These are phyloP conservation scores for Protomyces gravidus DNA, from an alignment of 1,139 yeast species.

Conservation along the genomic window DNA sequence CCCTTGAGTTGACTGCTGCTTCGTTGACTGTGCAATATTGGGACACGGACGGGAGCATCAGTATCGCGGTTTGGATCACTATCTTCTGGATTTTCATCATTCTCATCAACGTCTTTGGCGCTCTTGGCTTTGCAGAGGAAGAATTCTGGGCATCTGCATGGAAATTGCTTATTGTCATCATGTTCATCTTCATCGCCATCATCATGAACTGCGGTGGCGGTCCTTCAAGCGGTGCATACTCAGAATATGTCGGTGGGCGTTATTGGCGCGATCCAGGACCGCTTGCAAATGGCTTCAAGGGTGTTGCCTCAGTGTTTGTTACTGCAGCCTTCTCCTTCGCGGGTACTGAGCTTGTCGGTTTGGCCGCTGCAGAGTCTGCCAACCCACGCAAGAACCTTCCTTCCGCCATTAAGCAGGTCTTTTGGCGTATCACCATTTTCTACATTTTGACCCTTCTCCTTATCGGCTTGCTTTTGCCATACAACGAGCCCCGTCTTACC, in stretches of 20 bases:
- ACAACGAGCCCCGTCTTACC: conserved; percentile 50
- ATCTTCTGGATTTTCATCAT: conserved; percentile 59
- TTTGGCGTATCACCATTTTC: conserved; percentile 65
- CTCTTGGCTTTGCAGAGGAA: conserved; percentile 69
- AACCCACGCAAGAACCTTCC: conserved; percentile 69
- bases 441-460: conserved; percentile 57
- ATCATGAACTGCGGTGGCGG: conserved; percentile 66
- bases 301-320: conserved; percentile 76
- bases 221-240: conserved; percentile 42
- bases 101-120: conserved; percentile 61
- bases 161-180: conserved; percentile 59
- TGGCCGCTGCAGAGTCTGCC: conserved; percentile 79
- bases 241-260: conserved; percentile 58
- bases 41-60: conserved; percentile 49
- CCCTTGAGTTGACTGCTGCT: conserved; percentile 73
- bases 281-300: conserved; percentile 65
- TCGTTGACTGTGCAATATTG: conserved; percentile 65
- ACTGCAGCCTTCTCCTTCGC: conserved; percentile 86
- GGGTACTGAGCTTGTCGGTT: conserved; percentile 75
- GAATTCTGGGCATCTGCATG: conserved; percentile 59
- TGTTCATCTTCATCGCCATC: conserved; percentile 61
- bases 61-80: conserved; percentile 64
- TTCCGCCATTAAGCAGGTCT: conserved; percentile 64
- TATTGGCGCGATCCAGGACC: conserved; percentile 58
- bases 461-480: conserved; percentile 53